Base-by-base conservation (phyloP, 345 rosid genomes). In the Corchorus olitorius region DNA sequence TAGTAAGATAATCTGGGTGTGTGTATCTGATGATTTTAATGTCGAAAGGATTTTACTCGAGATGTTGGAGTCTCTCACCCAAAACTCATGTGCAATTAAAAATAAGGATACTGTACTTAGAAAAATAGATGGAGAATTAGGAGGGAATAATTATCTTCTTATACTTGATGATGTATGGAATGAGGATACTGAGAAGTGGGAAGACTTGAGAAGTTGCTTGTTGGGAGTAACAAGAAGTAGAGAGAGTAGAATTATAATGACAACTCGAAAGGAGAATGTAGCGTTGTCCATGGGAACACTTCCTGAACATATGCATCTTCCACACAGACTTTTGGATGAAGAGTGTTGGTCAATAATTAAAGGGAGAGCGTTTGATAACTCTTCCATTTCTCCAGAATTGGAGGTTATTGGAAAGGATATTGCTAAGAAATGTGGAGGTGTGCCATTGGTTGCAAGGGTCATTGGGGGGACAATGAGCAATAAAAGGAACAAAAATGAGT, bases 101-200 rank as follows among this genome's bases (percentile, higher is more conserved):
- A 73, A 19, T 8, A 45, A 12, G 0, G 56, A 81, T 27, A 48
- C 59, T 6, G 4, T 74, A 17, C 16, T 74, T 3, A 0, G 12
- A n/a, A 50, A 55, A 1, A 70, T 77, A 2, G 0, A 52, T 4
- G 8, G 45, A 22, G 8, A 19, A 37, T 27, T 81, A 17, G 34
- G 9, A 13, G 33, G n/a, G 0, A 68, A 73, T 13, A 73, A 34
- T 37, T 77, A 49, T 45, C 55, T 81, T 68, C 72, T 77, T 50
- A 67, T 81, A 0, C 81, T 81, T 17, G 84, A 81, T 68, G 78
- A 77, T 50, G 76, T 74, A 34, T 78, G 81, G 81, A 71, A 75
- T 55, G 64, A 64, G 11, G 78, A 62, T 4, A 0, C 0, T 1
- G 14, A 34, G 0, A 49, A 13, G 6, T 82, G 84, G 81, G 63